Evolutionary conservation across 108 stramenopile species (phyloP).

Genomic region (Bacterosira constricta): DNA sequence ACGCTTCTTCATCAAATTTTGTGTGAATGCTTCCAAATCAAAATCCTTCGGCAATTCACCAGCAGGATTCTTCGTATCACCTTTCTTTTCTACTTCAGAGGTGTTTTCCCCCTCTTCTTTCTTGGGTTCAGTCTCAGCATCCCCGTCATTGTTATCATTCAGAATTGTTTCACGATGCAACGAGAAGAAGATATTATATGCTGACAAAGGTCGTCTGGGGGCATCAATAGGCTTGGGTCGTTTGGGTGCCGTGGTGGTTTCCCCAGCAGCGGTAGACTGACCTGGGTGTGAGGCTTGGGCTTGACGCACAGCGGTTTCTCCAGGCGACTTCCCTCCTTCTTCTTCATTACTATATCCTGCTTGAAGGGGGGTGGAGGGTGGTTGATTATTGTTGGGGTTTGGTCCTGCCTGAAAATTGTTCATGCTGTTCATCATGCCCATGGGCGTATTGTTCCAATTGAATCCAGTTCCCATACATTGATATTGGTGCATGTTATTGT

Average conservation of each 20-base stretch:
- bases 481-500: background rate
- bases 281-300: background rate
- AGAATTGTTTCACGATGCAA: conserved; percentile 22
- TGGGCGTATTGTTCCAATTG: background rate
- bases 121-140: background rate
- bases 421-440: background rate
- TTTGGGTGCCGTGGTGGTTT: background rate
- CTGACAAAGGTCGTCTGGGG: conserved; percentile 30
- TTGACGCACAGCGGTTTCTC: background rate
- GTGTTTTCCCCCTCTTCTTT: background rate
- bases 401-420: background rate
- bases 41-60: background rate
- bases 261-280: background rate
- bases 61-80: background rate
- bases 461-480: background rate
- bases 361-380: too few relatives aligned
- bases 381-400: conserved; percentile 3
- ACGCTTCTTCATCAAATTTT: conserved; percentile 28
- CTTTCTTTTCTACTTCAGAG: background rate
- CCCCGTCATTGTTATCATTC: conserved; percentile 19
- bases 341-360: too few relatives aligned
- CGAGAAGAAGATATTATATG: conserved; percentile 48
- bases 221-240: background rate
- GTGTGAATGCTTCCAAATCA: conserved; percentile 16
- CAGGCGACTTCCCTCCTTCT: too few relatives aligned